Percentiles rank a stretch among this genome's conserved stretches.
These are phyloP conservation scores for Irpex sp. DNA, from an alignment of 1,284 basidiomycete genomes.

Conservation along the genomic window DNA sequence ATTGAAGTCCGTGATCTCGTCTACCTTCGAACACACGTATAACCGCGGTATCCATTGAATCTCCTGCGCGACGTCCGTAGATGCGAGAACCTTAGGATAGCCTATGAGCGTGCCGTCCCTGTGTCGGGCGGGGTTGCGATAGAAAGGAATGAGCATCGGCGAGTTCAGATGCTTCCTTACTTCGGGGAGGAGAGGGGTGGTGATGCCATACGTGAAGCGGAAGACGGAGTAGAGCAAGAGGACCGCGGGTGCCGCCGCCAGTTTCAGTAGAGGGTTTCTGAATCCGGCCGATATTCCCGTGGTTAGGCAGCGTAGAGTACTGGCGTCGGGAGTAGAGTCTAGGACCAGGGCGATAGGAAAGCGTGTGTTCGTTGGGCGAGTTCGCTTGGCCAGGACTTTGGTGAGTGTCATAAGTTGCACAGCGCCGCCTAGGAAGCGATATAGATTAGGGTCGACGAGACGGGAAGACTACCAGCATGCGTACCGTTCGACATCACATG, in stretches of 20 bases:
- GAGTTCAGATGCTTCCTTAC: conserved; percentile 8
- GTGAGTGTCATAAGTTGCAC: conserved; percentile 11
- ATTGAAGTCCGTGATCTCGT: conserved; percentile 6
- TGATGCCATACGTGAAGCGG: conserved; percentile 8
- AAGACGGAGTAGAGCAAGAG: conserved; percentile 12
- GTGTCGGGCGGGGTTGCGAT: background rate
- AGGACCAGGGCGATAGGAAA: conserved; percentile 11
- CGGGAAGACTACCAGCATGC: background rate
- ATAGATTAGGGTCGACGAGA: background rate
- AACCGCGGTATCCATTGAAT: conserved; percentile 6
- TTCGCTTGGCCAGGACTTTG: conserved; percentile 7
- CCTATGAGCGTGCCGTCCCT: background rate
- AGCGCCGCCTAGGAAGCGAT: conserved; percentile 6
- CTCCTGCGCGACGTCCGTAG: background rate
- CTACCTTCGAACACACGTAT: conserved; percentile 10
- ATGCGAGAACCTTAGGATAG: background rate
- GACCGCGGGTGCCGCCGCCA: conserved; percentile 5
- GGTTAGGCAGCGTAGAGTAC: conserved; percentile 9
- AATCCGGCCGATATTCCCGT: conserved; percentile 3
- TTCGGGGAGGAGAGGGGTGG: conserved; percentile 2
- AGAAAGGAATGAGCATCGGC: conserved; percentile 5
- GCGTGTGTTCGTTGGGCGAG: background rate
- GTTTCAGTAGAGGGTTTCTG: conserved; percentile 1
- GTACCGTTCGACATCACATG: conserved; percentile 15
- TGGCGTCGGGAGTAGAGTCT: conserved; percentile 11